Percentiles rank a stretch among this genome's conserved stretches.
Evolutionary conservation across 306 rosid species (phyloP).

Genomic region (Datisca glomerata): DNA sequence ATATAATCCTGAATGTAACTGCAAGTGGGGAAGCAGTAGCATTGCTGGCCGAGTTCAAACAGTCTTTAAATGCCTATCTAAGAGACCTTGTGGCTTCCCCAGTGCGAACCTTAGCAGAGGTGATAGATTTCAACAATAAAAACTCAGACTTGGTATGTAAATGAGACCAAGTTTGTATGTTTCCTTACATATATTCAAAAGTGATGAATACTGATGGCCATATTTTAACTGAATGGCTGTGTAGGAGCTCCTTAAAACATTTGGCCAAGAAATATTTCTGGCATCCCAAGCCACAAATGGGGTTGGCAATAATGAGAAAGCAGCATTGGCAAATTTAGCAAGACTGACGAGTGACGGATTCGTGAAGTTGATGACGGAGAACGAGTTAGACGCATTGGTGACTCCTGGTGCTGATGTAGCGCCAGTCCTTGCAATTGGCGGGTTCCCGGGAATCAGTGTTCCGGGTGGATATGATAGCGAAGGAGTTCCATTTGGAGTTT

Average conservation of each 20-base stretch:
- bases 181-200: not conserved
- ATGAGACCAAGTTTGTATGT: not conserved
- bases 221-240: not conserved
- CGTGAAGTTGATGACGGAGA: constrained; percentile 34
- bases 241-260: constrained; percentile 25
- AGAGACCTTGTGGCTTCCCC: constrained; percentile 13
- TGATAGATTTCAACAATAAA: constrained; percentile 16
- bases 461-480: constrained; percentile 47
- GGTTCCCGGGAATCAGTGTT: constrained; percentile 55
- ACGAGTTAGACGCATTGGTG: constrained; percentile 41
- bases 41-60: constrained; percentile 17
- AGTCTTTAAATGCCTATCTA: constrained; percentile 14
- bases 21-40: constrained; percentile 14
- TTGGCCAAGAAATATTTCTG: constrained; percentile 37
- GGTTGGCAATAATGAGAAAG: constrained; percentile 21
- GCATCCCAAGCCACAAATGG: constrained; percentile 36
- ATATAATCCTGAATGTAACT: constrained; percentile 8
- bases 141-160: constrained; percentile 15
- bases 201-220: not conserved
- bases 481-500: constrained; percentile 41
- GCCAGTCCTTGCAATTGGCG: constrained; percentile 42
- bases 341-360: constrained; percentile 30
- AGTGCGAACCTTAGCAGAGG: constrained; percentile 14
- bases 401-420: constrained; percentile 8
- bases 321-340: constrained; percentile 19